Percentiles rank a stretch among this genome's conserved stretches.
Conservation (phyloP, 352 stramenopile species). For the Poterioochromonas sp. region DNA sequence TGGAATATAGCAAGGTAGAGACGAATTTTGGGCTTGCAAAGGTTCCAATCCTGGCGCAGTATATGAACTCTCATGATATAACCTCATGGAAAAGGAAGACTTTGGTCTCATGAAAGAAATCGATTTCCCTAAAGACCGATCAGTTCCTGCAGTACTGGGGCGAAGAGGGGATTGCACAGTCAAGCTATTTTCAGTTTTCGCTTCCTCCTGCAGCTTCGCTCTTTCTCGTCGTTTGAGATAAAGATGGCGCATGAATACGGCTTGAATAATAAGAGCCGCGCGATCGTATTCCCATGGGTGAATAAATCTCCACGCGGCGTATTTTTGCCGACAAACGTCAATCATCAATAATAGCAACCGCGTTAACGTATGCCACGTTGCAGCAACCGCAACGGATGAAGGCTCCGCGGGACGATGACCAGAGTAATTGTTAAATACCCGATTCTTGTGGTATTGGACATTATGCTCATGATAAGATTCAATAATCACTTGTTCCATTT, state of each 20-base stretch:
- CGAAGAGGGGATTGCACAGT: no score
- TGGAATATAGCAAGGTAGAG: no score
- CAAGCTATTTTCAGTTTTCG: no score
- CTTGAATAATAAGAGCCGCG: neutral
- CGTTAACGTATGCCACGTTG: conserved; percentile 41
- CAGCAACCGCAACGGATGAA: conserved; percentile 39
- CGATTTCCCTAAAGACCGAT: no score
- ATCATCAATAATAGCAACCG: conserved; percentile 37
- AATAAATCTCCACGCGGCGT: conserved; percentile 21
- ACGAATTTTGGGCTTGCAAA: no score
- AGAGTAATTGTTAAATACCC: conserved; percentile 41
- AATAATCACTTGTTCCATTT: conserved; percentile 40
- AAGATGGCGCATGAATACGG: neutral
- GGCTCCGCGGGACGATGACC: conserved; percentile 40
- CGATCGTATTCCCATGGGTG: conserved; percentile 26
- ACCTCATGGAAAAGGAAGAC: neutral
- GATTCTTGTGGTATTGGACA: conserved; percentile 34
- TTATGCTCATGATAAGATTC: conserved; percentile 24
- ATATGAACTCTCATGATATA: neutral
- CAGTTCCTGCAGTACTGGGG: no score
- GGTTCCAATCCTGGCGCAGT: no score
- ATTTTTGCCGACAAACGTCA: neutral
- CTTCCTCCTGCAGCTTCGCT: neutral
- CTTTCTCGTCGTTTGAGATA: neutral
- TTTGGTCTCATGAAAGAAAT: neutral